Evolutionary conservation across 23 red algal genomes (phyloP), one percentile per base, ranked within the genome.

Genomic region (Gracilaria domingensis): DNA sequence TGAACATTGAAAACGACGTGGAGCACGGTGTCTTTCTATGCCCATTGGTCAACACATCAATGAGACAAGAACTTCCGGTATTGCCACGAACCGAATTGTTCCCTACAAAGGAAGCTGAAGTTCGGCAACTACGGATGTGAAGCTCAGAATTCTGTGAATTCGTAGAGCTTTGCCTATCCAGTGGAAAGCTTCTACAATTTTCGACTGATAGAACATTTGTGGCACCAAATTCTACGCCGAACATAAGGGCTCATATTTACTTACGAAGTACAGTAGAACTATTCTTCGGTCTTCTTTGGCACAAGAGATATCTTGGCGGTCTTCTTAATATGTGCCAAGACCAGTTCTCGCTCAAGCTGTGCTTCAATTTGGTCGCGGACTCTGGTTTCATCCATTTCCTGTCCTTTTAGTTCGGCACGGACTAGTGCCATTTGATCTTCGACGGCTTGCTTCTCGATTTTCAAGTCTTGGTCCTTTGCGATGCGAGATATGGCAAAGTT

Each of bases 401-500:
- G 26, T 26, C 90, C 91, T 81, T 96, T 92, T 60, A 94, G 42
- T 87, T 95, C 88, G 1, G 75, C 85, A 24, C 88, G 87, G 48
- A 92, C 82, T 6, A 91, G 48, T 14, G 82, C 56, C 37, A 98
- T 80, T 57, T 94, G 96, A 59, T 93, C 83, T 29, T 98, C 91
- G 8, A 98, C 83, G 12, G 75, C 79, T 37, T 82, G 66, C 36
- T 85, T 77, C 13, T 85, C 79, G n/a, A 92, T 18, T 28, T 48
- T 67, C 3, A 84, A 42, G 29, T 38, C 37, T 48, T 90, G 54
- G 34, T 99, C 97, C 54, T 86, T 84, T 4, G 94, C 94, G 62
- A 99, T 96, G 45, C 94, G 86, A 9, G 71, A 51, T 36, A 99
- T 50, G 24, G 93, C 97, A 82, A 99, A 96, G 49, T 87, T 92